phyloP scores from a whole-genome alignment of 306 rosid species.

The Castanospermum australe region DNA sequence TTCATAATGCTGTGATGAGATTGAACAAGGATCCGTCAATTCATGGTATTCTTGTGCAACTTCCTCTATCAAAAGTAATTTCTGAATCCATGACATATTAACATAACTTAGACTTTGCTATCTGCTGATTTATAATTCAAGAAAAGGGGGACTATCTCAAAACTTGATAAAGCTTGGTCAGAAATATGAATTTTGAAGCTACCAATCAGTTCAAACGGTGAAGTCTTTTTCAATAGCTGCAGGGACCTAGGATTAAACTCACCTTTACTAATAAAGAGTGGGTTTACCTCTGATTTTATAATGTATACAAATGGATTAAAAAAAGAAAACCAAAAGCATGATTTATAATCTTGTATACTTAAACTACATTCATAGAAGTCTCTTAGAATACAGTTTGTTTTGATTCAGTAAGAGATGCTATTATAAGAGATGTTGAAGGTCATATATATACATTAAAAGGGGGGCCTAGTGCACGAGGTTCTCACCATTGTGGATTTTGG shows the following conservation, averaged over 20 bases:
- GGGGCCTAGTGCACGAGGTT: too few species aligned
- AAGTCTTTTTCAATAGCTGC: not conserved
- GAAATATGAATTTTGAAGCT: not conserved
- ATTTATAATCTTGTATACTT: not conserved
- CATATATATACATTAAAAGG: too few species aligned
- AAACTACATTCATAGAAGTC: not conserved
- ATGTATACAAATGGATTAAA: not conserved
- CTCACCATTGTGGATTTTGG: too few species aligned
- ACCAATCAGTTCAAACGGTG: not conserved
- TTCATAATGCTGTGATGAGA: conserved; percentile 52
- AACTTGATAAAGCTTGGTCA: not conserved
- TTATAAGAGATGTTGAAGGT: too few species aligned
- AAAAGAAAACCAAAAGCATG: not conserved
- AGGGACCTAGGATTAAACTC: not conserved
- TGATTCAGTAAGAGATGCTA: not conserved
- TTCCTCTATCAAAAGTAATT: conserved; percentile 93
- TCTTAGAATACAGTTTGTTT: not conserved
- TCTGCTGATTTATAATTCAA: conserved; percentile 9
- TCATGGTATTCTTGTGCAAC: conserved; percentile 97
- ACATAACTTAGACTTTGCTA: conserved; percentile 14
- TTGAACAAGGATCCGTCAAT: conserved; percentile 74
- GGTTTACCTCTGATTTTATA: not conserved
- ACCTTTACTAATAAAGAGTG: not conserved
- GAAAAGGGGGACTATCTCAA: not conserved
- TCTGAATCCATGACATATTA: conserved; percentile 42